phyloP scores from a whole-genome alignment of 2,329 filamentous ascomycete species.

The Metarhizium humberi region DNA sequence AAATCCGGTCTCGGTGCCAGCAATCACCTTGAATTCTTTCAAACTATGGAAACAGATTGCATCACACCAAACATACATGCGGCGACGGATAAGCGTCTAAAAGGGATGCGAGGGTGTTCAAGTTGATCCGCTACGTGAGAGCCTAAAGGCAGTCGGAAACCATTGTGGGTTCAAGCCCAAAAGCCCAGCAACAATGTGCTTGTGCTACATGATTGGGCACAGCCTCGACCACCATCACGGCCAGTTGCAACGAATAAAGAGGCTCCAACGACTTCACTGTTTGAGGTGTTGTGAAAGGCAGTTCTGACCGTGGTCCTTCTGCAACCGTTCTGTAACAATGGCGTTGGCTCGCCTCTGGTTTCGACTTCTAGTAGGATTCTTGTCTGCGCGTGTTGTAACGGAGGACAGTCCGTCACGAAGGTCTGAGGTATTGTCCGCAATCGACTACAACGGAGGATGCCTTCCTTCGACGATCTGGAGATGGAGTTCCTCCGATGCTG shows the following conservation, averaged over 20 bases:
- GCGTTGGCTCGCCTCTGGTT: not conserved
- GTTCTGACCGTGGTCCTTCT: not conserved
- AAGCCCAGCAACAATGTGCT: not conserved
- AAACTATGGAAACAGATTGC: not conserved
- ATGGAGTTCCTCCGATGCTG: not conserved
- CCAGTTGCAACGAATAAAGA: not conserved
- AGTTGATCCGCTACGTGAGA: not conserved
- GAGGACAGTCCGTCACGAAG: not conserved
- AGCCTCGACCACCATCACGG: not conserved
- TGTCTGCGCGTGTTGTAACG: not conserved
- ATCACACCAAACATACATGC: not conserved
- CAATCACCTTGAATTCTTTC: not conserved
- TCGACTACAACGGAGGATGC: not conserved
- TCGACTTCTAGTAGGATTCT: not conserved
- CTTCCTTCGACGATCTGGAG: not conserved
- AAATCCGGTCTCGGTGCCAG: not conserved
- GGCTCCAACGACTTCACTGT: not conserved
- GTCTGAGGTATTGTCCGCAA: not conserved
- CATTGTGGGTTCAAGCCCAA: not conserved
- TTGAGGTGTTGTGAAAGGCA: not conserved
- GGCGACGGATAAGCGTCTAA: not conserved
- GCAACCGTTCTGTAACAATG: not conserved
- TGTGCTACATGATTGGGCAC: not conserved
- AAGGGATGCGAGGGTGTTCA: not conserved
- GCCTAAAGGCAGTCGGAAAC: not conserved